Conservation (phyloP, 1,284 basidiomycete genomes). For the Xerocomus nothofagi region DNA sequence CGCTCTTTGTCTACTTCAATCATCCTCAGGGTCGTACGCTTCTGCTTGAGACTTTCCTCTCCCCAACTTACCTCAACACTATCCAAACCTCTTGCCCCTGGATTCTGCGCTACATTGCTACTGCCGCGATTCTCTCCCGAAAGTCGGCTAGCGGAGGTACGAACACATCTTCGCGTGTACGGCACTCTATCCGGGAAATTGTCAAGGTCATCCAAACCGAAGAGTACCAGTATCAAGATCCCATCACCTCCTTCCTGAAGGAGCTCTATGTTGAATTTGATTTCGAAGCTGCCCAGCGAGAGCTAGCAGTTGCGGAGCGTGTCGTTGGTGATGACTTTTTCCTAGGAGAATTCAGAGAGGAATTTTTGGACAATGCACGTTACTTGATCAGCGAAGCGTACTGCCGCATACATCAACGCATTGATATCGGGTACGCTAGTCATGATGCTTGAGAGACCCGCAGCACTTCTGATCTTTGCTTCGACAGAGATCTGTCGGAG, state of each 20-base stretch:
- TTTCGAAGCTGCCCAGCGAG: constrained; percentile 85
- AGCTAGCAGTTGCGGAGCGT: constrained; percentile 77
- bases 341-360: constrained; percentile 84
- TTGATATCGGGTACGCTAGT: constrained; percentile 83
- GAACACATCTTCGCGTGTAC: constrained; percentile 65
- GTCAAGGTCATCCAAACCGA: constrained; percentile 91
- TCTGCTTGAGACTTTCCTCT: constrained; percentile 94
- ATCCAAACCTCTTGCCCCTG: constrained; percentile 96
- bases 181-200: constrained; percentile 84
- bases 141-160: constrained; percentile 57
- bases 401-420: constrained; percentile 95
- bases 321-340: constrained; percentile 95
- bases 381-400: constrained; percentile 97
- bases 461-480: background rate
- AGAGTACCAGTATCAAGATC: constrained; percentile 94
- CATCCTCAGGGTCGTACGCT: constrained; percentile 90
- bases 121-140: constrained; percentile 90
- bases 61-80: constrained; percentile 95
- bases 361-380: constrained; percentile 94
- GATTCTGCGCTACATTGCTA: constrained; percentile 93
- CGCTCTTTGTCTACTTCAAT: constrained; percentile 98
- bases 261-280: constrained; percentile 94
- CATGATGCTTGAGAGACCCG: background rate
- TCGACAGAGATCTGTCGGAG: constrained; percentile 80
- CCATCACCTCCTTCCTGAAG: constrained; percentile 90